Evolutionary conservation across 1,284 basidiomycete species (phyloP).

Genomic region (Baeospora myosura): DNA sequence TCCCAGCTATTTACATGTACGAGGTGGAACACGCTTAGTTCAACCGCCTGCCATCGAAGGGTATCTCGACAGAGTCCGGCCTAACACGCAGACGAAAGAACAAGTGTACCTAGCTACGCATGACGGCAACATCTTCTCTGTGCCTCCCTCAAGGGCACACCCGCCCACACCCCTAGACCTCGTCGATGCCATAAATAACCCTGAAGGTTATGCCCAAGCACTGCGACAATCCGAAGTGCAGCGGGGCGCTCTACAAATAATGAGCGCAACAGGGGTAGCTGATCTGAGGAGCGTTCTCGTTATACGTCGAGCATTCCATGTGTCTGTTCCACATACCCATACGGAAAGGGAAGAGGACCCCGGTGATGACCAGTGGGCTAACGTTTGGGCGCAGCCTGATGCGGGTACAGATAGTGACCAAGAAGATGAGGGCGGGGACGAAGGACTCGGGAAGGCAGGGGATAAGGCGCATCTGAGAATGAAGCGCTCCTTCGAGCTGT

Average conservation of each 20-base stretch:
- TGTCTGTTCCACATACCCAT: conserved; percentile 31
- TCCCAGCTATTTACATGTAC: conserved; percentile 45
- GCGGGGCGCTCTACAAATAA: conserved; percentile 62
- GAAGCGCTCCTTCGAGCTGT: conserved; percentile 71
- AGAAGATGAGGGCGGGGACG: conserved; percentile 63
- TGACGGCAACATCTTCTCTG: conserved; percentile 64
- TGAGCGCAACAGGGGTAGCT: conserved; percentile 55
- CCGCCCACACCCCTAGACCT: conserved; percentile 65
- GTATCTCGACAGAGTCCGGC: conserved; percentile 66
- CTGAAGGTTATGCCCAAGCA: conserved; percentile 26
- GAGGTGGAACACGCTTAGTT: conserved; percentile 46
- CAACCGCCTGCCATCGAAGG: conserved; percentile 79
- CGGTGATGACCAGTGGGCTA: conserved; percentile 33
- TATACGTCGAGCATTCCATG: conserved; percentile 57
- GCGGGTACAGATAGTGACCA: conserved; percentile 42
- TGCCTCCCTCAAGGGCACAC: conserved; percentile 46
- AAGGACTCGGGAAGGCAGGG: conserved; percentile 32
- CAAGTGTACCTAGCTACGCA: conserved; percentile 68
- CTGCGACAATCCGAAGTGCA: conserved; percentile 47
- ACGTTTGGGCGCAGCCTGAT: conserved; percentile 30
- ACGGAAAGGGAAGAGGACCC: conserved; percentile 21
- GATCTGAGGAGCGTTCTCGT: conserved; percentile 62
- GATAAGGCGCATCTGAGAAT: conserved; percentile 48
- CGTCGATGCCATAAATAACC: conserved; percentile 20
- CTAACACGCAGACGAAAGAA: conserved; percentile 52